Conservation (phyloP, 257 asterid species). For the Nicotiana attenuata region DNA sequence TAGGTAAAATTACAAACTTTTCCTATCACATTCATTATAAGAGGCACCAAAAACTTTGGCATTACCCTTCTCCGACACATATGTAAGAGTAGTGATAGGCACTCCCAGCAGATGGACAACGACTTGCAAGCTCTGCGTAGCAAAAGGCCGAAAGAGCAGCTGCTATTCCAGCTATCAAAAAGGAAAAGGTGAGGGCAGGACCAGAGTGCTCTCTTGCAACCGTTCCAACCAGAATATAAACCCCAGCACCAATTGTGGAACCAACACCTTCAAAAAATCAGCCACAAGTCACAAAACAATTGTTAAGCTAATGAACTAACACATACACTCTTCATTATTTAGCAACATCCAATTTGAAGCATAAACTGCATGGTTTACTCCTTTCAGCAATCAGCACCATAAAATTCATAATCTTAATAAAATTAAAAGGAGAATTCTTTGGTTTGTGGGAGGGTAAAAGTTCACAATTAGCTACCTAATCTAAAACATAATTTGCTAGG, state of each 20-base stretch:
- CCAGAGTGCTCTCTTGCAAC: slow-evolving; percentile 97
- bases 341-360: not conserved
- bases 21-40: not conserved
- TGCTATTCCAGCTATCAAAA: slow-evolving; percentile 88
- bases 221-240: slow-evolving; percentile 90
- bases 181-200: slow-evolving; percentile 83
- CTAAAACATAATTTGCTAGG: not conserved
- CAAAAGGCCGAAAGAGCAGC: slow-evolving; percentile 98
- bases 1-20: not conserved
- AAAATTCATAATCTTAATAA: too few species aligned
- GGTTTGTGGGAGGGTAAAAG: not conserved
- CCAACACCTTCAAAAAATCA: slow-evolving; percentile 65
- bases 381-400: not conserved
- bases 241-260: slow-evolving; percentile 94
- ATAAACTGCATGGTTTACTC: not conserved
- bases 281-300: not conserved
- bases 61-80: slow-evolving; percentile 92
- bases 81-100: slow-evolving; percentile 96
- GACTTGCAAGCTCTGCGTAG: slow-evolving; percentile 90
- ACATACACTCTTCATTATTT: not conserved
- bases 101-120: slow-evolving; percentile 99
- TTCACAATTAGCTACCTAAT: not conserved
- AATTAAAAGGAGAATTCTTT: not conserved
- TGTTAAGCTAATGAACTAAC: not conserved
- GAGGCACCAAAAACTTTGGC: not conserved